Base-by-base conservation (phyloP, 768 basidiomycete species). In the Cystobasidiopsis lactophilus region DNA sequence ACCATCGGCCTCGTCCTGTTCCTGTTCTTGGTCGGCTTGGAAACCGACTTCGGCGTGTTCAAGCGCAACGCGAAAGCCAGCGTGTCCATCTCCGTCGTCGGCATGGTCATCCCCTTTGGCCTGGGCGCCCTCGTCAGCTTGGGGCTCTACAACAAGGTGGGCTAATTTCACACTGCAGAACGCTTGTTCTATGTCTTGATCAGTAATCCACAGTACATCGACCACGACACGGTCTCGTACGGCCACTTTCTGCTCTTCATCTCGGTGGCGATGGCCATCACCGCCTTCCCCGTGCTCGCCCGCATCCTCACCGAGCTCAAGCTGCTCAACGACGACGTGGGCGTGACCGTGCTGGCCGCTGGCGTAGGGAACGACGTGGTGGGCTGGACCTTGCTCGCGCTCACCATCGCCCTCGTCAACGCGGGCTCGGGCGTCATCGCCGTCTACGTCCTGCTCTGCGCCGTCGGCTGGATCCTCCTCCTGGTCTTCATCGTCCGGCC, bases 231-330 rank as follows among this genome's bases (percentile, higher is more conserved):
- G 5, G 75, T 82, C 57, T 76, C 77, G 51, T 81, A 78, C 59
- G 80, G 83, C 21, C 76, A 83, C 64, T 89, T 88, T 67, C 66
- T 85, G 31, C 75, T 91, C 24, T 91, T 91, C 68, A 74, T 77
- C 51, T 83, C 81, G 23, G 82, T 85, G 5, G 81, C 84, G 1
- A 72, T 82, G 59, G 76, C 80, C 27, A 71, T 71, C 62, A 71
- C 70, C 10, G 69, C 67, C 75, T 85, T 65, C 82, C 93, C 66
- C 4, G 67, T 69, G 35, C 60, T 69, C 19, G 65, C 66, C 55
- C 66, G 69, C 37, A 89, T 86, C 62, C 73, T 91, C 23, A 80
- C 79, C 1, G 82, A 83, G 57, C 71, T 79, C 57, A 79, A 80
- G 62, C 74, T 93, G 2, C 72, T 89, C 46, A 78, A 83, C 43